Base-by-base conservation (phyloP, 1,284 basidiomycete species). In the Trichosporon asahii region DNA sequence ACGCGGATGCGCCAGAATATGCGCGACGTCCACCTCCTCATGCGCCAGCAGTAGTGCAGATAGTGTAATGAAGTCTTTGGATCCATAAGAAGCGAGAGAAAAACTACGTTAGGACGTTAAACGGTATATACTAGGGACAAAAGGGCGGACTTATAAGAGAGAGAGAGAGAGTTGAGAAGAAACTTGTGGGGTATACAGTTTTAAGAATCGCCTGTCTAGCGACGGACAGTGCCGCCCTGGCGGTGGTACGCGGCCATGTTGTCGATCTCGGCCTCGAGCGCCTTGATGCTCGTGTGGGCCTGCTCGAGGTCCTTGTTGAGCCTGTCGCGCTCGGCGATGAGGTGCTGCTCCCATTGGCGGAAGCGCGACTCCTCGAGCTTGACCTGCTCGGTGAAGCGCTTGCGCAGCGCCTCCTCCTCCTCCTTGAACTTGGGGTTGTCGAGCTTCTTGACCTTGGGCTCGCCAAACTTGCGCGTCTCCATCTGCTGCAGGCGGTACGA, bases 351-450 rank as follows among this genome's bases (percentile, higher is more conserved):
- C 97, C 97, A 99, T 80, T 98, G 95, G 81, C 97, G 90, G 89
- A 99, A 99, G 72, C 97, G 88, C 12, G 92, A 88, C 84, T 99
- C 96, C 86, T 99, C 96, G 72, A 95, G 87, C 88, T 99, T 99
- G 88, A 99, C 97, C 86, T 99, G 96, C 84, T 99, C 97, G 37
- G 96, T 99, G 85, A 99, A 99, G 73, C 95, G 89, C 88, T 96
- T 98, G 79, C 96, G 88, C 74, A 99, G 88, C 73, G 90, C 87
- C 85, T 99, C 96, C 83, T 99, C 96, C 85, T 99, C 96, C 84
- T 99, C 97, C 87, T 96, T 96, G 90, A 97, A 99, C 86, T 98
- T 98, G 78, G 97, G 97, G 85, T 99, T 99, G 85, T 99, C 96
- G 76, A 95, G 87, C 87, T 98, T 98, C 89, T 95, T 96, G 78